phyloP scores from a whole-genome alignment of 371 early-diverging fungal genomes.

The Mycotypha africana region DNA sequence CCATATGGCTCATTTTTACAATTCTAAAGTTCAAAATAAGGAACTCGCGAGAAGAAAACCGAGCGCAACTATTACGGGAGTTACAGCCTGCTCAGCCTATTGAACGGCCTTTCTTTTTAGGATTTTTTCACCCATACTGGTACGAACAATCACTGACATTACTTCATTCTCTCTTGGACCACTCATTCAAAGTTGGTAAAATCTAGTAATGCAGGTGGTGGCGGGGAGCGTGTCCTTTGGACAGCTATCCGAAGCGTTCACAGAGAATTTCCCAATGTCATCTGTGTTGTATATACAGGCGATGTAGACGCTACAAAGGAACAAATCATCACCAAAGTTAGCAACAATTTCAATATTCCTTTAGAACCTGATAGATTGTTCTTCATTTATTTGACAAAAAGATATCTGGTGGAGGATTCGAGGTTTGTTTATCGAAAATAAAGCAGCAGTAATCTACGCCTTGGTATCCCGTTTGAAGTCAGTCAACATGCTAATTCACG shows the following conservation, averaged over 20 bases:
- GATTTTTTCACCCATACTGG: constrained; percentile 90
- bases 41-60: constrained; percentile 11
- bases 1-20: constrained; percentile 5
- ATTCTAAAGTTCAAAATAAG: constrained; percentile 15
- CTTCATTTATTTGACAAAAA: constrained; percentile 57
- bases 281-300: constrained; percentile 80
- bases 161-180: too few relatives aligned
- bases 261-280: constrained; percentile 50
- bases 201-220: constrained; percentile 83
- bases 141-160: too few relatives aligned
- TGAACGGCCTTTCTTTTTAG: constrained; percentile 39
- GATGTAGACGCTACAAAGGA: constrained; percentile 48
- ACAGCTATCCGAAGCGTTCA: constrained; percentile 75
- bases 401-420: constrained; percentile 66
- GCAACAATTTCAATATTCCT: constrained; percentile 71
- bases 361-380: constrained; percentile 52
- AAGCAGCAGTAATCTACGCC: too few relatives aligned
- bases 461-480: too few relatives aligned
- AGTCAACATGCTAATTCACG: too few relatives aligned
- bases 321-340: constrained; percentile 57
- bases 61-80: constrained; percentile 19
- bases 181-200: too few relatives aligned
- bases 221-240: constrained; percentile 97
- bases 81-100: constrained; percentile 9
- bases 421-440: too few relatives aligned